These are phyloP conservation scores for Dentipellis sp. DNA, from an alignment of 768 basidiomycete species.

Conservation along the genomic window DNA sequence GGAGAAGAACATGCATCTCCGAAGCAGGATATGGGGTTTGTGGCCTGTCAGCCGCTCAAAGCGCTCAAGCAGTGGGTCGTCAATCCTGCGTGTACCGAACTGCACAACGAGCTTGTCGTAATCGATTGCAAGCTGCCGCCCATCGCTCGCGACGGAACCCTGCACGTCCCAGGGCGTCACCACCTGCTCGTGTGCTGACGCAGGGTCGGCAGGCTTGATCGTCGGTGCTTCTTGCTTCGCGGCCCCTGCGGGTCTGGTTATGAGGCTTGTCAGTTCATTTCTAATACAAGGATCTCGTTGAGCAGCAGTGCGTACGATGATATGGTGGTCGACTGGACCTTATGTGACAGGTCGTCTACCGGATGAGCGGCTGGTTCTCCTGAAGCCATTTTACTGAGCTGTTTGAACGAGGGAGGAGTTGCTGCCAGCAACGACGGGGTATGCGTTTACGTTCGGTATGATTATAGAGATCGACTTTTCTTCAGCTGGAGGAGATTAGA, in stretches of 20 bases:
- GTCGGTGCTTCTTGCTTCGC: slow-evolving; percentile 10
- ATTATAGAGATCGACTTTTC: no score
- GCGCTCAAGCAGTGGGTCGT: slow-evolving; percentile 66
- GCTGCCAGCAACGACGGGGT: no score
- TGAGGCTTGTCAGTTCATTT: background rate
- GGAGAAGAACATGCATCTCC: slow-evolving; percentile 95
- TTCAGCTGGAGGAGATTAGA: no score
- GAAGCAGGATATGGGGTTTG: slow-evolving; percentile 78
- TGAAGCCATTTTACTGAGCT: background rate
- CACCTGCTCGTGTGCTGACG: slow-evolving; percentile 49
- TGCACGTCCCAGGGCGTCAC: slow-evolving; percentile 99
- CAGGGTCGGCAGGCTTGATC: slow-evolving; percentile 23
- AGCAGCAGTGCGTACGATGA: background rate
- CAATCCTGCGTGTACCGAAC: slow-evolving; percentile 85
- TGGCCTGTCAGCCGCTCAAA: slow-evolving; percentile 89
- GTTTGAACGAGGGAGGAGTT: background rate
- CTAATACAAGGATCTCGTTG: background rate
- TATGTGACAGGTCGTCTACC: background rate
- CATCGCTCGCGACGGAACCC: slow-evolving; percentile 79
- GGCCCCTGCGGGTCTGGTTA: background rate
- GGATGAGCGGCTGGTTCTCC: background rate
- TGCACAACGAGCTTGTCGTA: slow-evolving; percentile 93
- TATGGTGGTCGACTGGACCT: background rate
- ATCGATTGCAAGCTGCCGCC: slow-evolving; percentile 88
- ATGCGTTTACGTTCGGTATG: no score